Evolutionary conservation across 371 early-diverging fungal genomes (phyloP).

Genomic region (Thermomucor indicae-seudaticae): DNA sequence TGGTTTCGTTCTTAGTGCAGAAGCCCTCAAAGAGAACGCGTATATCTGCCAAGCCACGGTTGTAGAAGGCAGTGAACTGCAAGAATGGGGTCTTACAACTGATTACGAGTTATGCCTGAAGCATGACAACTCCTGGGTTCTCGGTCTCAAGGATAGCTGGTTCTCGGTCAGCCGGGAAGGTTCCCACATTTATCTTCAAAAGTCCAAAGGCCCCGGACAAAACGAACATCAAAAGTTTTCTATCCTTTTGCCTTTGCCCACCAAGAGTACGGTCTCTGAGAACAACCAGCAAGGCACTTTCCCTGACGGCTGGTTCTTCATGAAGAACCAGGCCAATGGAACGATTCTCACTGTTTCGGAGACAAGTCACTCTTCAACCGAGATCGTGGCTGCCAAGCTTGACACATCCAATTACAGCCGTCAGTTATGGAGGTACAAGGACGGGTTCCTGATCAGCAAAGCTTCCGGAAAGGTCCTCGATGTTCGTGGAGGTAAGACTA

Average conservation of each 20-base stretch:
- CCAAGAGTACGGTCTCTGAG: constrained; percentile 16
- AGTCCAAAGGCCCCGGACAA: constrained; percentile 17
- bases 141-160: constrained; percentile 50
- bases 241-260: constrained; percentile 39
- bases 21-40: constrained; percentile 40
- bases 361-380: too few species aligned
- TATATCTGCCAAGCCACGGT: constrained; percentile 33
- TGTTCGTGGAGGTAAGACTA: constrained; percentile 48
- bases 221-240: constrained; percentile 28
- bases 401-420: constrained; percentile 45
- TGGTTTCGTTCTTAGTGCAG: constrained; percentile 46
- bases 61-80: constrained; percentile 18
- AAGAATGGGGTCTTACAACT: constrained; percentile 30
- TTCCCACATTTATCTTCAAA: constrained; percentile 37
- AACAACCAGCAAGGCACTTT: constrained; percentile 30
- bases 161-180: constrained; percentile 37
- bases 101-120: constrained; percentile 38
- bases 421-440: constrained; percentile 54
- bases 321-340: constrained; percentile 52
- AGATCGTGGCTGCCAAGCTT: constrained; percentile 46
- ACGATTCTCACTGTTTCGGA: constrained; percentile 43
- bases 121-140: constrained; percentile 32
- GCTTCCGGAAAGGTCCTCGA: constrained; percentile 55
- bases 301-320: constrained; percentile 59
- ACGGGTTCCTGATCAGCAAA: constrained; percentile 53